Evolutionary conservation across 2,329 filamentous ascomycete species (phyloP).

Genomic region (Eutypa lata): DNA sequence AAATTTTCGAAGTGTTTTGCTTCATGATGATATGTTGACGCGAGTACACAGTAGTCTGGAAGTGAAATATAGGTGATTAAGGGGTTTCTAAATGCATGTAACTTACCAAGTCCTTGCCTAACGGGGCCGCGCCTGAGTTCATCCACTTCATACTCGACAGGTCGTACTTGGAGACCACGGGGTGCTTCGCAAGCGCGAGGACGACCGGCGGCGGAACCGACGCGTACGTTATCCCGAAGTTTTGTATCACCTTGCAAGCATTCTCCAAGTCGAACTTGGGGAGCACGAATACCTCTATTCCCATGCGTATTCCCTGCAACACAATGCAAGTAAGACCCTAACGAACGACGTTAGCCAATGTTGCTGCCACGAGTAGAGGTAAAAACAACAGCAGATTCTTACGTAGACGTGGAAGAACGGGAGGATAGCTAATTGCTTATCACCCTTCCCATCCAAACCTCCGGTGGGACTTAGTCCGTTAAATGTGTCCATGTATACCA

Average conservation of each 20-base stretch:
- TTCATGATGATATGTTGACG: too few species aligned
- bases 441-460: conserved; percentile 58
- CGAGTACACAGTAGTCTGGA: not conserved
- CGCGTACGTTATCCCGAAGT: conserved; percentile 69
- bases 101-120: conserved; percentile 68
- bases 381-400: too few species aligned
- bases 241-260: conserved; percentile 74
- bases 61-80: not conserved
- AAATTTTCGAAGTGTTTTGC: too few species aligned
- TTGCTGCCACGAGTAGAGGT: too few species aligned
- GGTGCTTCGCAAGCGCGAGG: conserved; percentile 75
- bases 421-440: conserved; percentile 73
- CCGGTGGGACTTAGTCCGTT: conserved; percentile 54
- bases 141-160: conserved; percentile 76
- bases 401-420: conserved; percentile 94
- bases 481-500: conserved; percentile 48
- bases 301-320: conserved; percentile 63
- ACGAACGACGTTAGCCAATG: not conserved
- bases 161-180: conserved; percentile 75
- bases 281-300: conserved; percentile 68
- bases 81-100: not conserved
- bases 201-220: conserved; percentile 86
- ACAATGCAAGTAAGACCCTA: conserved; percentile 69
- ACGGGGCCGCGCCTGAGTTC: conserved; percentile 82
- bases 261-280: conserved; percentile 77